phyloP scores from a whole-genome alignment of 768 basidiomycete species.

The Gymnopilus dilepis region DNA sequence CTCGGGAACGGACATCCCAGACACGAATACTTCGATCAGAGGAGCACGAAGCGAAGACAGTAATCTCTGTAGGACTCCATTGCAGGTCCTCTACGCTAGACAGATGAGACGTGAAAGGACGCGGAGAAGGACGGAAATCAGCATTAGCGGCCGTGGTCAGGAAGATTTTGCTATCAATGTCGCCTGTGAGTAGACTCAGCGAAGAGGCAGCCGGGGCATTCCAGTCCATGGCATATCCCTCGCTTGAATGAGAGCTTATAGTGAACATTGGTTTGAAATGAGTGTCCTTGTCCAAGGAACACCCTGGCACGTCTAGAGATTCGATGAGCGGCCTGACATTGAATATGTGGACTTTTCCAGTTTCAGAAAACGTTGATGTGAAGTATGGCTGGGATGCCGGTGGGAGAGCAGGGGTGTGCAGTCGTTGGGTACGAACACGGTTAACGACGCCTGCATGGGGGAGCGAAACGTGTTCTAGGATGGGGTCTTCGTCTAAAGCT shows the following conservation, averaged over 20 bases:
- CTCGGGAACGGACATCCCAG: slow-evolving; percentile 95
- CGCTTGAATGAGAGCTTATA: slow-evolving; percentile 82
- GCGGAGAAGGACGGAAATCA: slow-evolving; percentile 80
- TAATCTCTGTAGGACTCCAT: slow-evolving; percentile 94
- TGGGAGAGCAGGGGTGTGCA: slow-evolving; percentile 50
- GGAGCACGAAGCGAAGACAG: slow-evolving; percentile 96
- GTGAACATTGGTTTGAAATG: slow-evolving; percentile 77
- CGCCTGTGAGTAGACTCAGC: slow-evolving; percentile 87
- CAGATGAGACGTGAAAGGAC: slow-evolving; percentile 89
- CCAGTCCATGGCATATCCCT: slow-evolving; percentile 99
- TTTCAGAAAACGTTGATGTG: slow-evolving; percentile 93
- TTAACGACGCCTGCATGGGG: slow-evolving; percentile 94
- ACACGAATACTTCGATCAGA: slow-evolving; percentile 89
- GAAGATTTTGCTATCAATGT: slow-evolving; percentile 90
- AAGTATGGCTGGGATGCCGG: slow-evolving; percentile 85
- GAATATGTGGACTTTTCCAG: slow-evolving; percentile 96
- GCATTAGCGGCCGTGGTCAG: slow-evolving; percentile 84
- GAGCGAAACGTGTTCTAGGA: slow-evolving; percentile 87
- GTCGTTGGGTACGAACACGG: slow-evolving; percentile 90
- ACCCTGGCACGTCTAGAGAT: slow-evolving; percentile 86
- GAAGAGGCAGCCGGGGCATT: slow-evolving; percentile 74
- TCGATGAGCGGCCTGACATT: slow-evolving; percentile 92
- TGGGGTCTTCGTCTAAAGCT: slow-evolving; percentile 87
- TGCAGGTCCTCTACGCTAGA: slow-evolving; percentile 95
- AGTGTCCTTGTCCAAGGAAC: slow-evolving; percentile 64